These are phyloP conservation scores for Exobasidium cylindrosporum DNA, from an alignment of 1,284 basidiomycete genomes.

Conservation along the genomic window DNA sequence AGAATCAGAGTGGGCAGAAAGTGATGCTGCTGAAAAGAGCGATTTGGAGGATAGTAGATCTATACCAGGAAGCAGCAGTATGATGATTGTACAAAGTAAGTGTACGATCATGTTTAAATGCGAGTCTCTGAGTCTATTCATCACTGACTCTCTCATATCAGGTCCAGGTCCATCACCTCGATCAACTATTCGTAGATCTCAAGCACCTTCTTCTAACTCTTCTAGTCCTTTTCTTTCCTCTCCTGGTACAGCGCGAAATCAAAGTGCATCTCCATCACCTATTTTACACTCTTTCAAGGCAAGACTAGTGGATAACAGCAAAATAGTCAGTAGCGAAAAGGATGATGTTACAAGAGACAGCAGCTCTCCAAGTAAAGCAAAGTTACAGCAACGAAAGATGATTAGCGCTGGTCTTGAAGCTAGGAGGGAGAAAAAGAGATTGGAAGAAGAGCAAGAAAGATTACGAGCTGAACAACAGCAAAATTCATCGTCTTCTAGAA, in stretches of 20 bases:
- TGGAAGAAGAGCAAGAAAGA: neutral
- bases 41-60: slow-evolving; percentile 59
- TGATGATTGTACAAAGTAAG: neutral
- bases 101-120: neutral
- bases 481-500: neutral
- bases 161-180: slow-evolving; percentile 28
- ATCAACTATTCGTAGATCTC: slow-evolving; percentile 19
- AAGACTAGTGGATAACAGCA: slow-evolving; percentile 12
- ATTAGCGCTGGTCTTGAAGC: neutral
- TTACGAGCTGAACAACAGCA: neutral
- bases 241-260: neutral
- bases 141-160: neutral
- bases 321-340: neutral
- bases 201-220: neutral
- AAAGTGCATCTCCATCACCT: neutral
- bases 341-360: slow-evolving; percentile 7
- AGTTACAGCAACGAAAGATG: neutral
- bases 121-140: neutral
- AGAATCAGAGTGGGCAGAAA: slow-evolving; percentile 41
- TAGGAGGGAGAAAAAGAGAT: neutral
- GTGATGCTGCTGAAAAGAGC: slow-evolving; percentile 61
- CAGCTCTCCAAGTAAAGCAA: neutral
- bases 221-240: neutral
- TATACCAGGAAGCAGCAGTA: slow-evolving; percentile 9
- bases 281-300: neutral